Base-by-base conservation (phyloP, 192 early-diverging fungal species). In the Funneliformis mosseae region DNA sequence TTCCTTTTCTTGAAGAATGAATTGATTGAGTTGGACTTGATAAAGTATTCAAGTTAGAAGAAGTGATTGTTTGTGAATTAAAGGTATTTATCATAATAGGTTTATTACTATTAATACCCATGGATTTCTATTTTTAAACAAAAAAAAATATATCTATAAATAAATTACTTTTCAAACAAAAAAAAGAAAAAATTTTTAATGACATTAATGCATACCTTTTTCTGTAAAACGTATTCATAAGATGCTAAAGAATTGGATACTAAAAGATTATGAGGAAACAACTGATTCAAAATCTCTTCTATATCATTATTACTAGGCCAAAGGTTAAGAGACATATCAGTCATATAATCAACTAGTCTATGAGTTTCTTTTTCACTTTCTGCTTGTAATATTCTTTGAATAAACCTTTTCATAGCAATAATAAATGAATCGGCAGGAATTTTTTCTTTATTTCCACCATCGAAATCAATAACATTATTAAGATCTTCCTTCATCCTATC, bases 331-430 rank as follows among this genome's bases (percentile, higher is more conserved):
- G 27, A 45, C 62, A 66, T 76, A 38, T 81, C 74, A 2, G 4
- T 39, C 18, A 76, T 5, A 76, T 76, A 76, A 38, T 6, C 14
- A 64, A 18, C 8, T 38, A 81, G 38, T 28, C 14, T 12, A 27
- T 66, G 39, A 46, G 8, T 59, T 66, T 64, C 75, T 33, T 77
- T 59, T 28, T 42, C 41, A 28, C 18, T 42, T 64, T 67, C 75
- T 5, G 42, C 28, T 46, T 75, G 64, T 25, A 81, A 39, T 5
- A 67, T 27, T 50, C 80, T 76, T 28, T 60, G 46, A 75, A 67
- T 77, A 77, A 81, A 81, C 50, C 80, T 18, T 69, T 81, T 81
- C 25, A 81, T 48, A 5, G 80, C 80, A 1, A 68, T 41, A 3
- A 61, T 43, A 43, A 81, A 81, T 28, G 80, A 48, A 55, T 48